Conservation (phyloP, 305 asterid species). For the Fraxinus sp. region DNA sequence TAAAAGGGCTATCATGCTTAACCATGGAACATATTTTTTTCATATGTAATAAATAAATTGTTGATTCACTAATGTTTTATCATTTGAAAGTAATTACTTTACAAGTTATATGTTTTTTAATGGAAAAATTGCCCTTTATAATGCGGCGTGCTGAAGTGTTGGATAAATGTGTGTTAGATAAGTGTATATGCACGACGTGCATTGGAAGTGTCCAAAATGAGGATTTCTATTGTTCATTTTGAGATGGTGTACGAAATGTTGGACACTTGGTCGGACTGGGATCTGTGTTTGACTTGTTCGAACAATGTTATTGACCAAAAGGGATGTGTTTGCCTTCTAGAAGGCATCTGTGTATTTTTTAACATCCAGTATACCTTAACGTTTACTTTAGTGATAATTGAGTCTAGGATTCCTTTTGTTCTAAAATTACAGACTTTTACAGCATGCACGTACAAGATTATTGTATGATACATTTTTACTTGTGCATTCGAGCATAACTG, state of each 20-base stretch:
- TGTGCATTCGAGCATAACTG: background rate
- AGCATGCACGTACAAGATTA: background rate
- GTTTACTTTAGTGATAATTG: background rate
- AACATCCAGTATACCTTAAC: background rate
- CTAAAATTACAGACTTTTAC: background rate
- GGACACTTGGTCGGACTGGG: background rate
- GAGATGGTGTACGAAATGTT: background rate
- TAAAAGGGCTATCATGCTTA: background rate
- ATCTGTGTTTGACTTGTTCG: background rate
- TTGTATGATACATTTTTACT: constrained; percentile 1
- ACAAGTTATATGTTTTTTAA: background rate
- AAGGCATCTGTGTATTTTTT: background rate
- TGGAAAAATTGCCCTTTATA: background rate
- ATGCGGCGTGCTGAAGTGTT: background rate
- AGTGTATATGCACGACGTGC: background rate
- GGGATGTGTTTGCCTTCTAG: background rate
- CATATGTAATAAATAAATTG: background rate
- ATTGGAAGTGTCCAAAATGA: background rate
- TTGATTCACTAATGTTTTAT: background rate
- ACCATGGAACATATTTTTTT: background rate
- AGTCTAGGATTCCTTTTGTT: background rate
- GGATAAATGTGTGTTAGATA: background rate
- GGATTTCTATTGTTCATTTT: background rate
- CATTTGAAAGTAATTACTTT: background rate
- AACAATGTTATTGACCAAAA: background rate